Percentiles rank a stretch among this genome's conserved stretches.
Evolutionary conservation across 1,284 basidiomycete genomes (phyloP).

Genomic region (Takashimella koratensis): DNA sequence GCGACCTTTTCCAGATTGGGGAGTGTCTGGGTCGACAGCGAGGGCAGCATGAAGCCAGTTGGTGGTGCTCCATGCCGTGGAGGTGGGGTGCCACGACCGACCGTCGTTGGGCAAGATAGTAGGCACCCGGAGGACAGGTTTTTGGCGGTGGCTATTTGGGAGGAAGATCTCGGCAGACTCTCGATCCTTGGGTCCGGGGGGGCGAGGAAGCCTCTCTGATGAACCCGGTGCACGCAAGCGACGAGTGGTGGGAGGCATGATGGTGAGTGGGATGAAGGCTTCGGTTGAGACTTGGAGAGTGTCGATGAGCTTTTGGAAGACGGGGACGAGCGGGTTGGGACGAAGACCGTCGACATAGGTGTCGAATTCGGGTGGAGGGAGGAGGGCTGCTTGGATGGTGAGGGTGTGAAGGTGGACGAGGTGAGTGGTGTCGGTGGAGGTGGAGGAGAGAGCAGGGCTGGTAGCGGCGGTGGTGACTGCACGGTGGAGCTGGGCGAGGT

Average conservation of each 20-base stretch:
- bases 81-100: constrained; percentile 18
- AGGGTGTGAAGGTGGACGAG: constrained; percentile 36
- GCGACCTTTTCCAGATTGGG: constrained; percentile 11
- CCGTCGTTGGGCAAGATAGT: constrained; percentile 4
- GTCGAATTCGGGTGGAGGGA: constrained; percentile 4
- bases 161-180: constrained; percentile 4
- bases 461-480: background rate
- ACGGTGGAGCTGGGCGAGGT: constrained; percentile 6
- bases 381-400: constrained; percentile 24
- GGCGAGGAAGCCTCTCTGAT: constrained; percentile 4
- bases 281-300: background rate
- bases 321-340: constrained; percentile 2
- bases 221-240: background rate
- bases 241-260: constrained; percentile 1
- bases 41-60: constrained; percentile 38
- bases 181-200: background rate
- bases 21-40: constrained; percentile 25
- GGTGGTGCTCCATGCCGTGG: constrained; percentile 29
- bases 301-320: constrained; percentile 2
- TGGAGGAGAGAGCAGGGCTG: background rate
- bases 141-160: constrained; percentile 1
- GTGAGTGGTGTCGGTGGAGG: background rate
- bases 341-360: constrained; percentile 5
- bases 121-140: constrained; percentile 7
- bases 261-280: constrained; percentile 1